Evolutionary conservation across 371 early-diverging fungal species (phyloP).

Genomic region (Mortierella sp.): DNA sequence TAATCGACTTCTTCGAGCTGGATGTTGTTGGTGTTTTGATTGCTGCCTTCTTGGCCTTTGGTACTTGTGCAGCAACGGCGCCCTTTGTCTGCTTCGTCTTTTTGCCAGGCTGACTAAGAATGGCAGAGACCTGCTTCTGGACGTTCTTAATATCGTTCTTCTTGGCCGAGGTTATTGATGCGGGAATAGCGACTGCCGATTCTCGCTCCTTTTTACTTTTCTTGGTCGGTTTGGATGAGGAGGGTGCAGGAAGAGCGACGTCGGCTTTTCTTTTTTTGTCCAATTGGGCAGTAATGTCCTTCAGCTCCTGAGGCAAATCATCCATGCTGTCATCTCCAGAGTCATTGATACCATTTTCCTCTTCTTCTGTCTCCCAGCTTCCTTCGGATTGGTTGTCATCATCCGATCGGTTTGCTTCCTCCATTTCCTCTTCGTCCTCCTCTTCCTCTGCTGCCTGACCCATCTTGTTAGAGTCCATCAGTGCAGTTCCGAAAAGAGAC

Average conservation of each 20-base stretch:
- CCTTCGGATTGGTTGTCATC: slow-evolving; percentile 20
- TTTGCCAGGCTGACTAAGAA: slow-evolving; percentile 8
- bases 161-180: neutral
- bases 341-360: slow-evolving; percentile 21
- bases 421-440: slow-evolving; percentile 15
- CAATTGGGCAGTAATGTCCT: slow-evolving; percentile 30
- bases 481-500: slow-evolving; percentile 33
- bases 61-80: neutral
- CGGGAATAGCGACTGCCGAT: neutral
- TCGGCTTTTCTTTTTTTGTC: slow-evolving; percentile 27
- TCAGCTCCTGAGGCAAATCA: slow-evolving; percentile 46
- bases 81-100: slow-evolving; percentile 2
- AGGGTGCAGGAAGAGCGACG: neutral
- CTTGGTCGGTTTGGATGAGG: slow-evolving; percentile 9
- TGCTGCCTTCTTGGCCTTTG: slow-evolving; percentile 13
- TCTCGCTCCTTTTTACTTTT: slow-evolving; percentile 11
- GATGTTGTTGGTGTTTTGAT: neutral
- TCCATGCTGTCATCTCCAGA: slow-evolving; percentile 52
- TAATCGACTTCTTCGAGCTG: too few relatives aligned
- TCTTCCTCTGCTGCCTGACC: slow-evolving; percentile 24
- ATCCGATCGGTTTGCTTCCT: slow-evolving; percentile 1
- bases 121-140: slow-evolving; percentile 30
- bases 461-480: slow-evolving; percentile 22
- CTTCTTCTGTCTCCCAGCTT: slow-evolving; percentile 33
- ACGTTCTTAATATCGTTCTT: slow-evolving; percentile 8